A percentile compares a stretch with the other conserved stretches of the same genome.
Conservation (phyloP, 495 filamentous ascomycete species). For the Penicillium atrosanguineum region DNA sequence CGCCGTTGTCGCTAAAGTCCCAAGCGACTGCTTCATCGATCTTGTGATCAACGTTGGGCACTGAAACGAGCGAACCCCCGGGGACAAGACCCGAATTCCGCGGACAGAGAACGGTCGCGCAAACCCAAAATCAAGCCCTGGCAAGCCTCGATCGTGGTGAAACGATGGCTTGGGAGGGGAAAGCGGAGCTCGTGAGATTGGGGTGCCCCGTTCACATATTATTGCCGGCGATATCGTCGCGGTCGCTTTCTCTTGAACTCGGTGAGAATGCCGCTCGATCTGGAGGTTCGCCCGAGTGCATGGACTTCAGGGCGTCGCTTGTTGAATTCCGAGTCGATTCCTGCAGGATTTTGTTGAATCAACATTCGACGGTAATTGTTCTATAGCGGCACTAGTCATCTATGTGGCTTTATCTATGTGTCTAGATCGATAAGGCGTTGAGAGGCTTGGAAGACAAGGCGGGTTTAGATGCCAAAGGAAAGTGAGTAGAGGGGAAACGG, state of each 20-base stretch:
- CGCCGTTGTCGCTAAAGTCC: neutral
- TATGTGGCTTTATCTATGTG: neutral
- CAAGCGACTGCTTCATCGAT: too few relatives aligned
- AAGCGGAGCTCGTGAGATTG: neutral
- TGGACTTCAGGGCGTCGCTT: neutral
- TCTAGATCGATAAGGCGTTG: neutral
- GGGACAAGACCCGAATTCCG: too few relatives aligned
- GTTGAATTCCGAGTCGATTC: neutral
- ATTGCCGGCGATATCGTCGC: neutral
- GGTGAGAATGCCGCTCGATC: neutral
- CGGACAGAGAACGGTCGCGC: neutral
- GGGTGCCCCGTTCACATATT: neutral
- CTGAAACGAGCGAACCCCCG: too few relatives aligned
- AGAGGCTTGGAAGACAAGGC: neutral
- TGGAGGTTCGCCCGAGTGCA: neutral
- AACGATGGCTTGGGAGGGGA: neutral
- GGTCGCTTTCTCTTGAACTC: neutral
- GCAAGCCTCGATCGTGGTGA: slow-evolving; percentile 3
- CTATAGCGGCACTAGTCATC: neutral
- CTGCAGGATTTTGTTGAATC: neutral
- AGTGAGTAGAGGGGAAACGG: neutral
- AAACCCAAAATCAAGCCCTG: slow-evolving; percentile 3
- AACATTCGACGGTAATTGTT: neutral
- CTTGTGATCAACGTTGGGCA: too few relatives aligned
- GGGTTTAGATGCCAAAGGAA: neutral